A percentile compares a stretch with the other conserved stretches of the same genome.
Conservation (phyloP, 2,329 filamentous ascomycete genomes). For the Penicillium sp. region DNA sequence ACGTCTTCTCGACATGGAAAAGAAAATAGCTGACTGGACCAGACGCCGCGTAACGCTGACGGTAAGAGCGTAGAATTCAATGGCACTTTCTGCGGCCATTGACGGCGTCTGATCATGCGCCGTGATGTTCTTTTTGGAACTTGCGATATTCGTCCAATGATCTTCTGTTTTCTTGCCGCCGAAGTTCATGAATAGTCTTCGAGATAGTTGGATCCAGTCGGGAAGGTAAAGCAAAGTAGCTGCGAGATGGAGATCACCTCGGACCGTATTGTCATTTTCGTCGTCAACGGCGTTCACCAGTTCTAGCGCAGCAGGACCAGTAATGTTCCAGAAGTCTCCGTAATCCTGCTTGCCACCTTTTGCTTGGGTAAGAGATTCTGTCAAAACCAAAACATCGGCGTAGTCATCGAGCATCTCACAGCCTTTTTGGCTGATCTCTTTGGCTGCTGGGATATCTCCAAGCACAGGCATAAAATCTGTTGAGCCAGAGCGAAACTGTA, state of each 20-base stretch:
- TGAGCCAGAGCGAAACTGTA: slow-evolving; percentile 40
- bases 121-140: slow-evolving; percentile 38
- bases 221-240: slow-evolving; percentile 59
- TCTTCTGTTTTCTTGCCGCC: slow-evolving; percentile 56
- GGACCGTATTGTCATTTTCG: slow-evolving; percentile 26
- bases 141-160: slow-evolving; percentile 65
- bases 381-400: slow-evolving; percentile 65
- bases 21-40: slow-evolving; percentile 67
- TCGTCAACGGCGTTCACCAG: slow-evolving; percentile 22
- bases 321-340: slow-evolving; percentile 68
- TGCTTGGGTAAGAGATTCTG: slow-evolving; percentile 66
- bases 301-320: slow-evolving; percentile 30
- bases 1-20: slow-evolving; percentile 69
- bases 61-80: slow-evolving; percentile 70
- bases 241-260: slow-evolving; percentile 49
- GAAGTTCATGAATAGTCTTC: slow-evolving; percentile 73
- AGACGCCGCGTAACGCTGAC: slow-evolving; percentile 70
- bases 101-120: slow-evolving; percentile 57
- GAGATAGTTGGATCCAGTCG: slow-evolving; percentile 65
- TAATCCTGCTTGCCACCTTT: slow-evolving; percentile 61
- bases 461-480: slow-evolving; percentile 42
- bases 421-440: slow-evolving; percentile 69
- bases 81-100: slow-evolving; percentile 72
- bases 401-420: slow-evolving; percentile 66
- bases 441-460: slow-evolving; percentile 68